Conservation (phyloP, 2,329 filamentous ascomycete species). For the Capronia coronata region DNA sequence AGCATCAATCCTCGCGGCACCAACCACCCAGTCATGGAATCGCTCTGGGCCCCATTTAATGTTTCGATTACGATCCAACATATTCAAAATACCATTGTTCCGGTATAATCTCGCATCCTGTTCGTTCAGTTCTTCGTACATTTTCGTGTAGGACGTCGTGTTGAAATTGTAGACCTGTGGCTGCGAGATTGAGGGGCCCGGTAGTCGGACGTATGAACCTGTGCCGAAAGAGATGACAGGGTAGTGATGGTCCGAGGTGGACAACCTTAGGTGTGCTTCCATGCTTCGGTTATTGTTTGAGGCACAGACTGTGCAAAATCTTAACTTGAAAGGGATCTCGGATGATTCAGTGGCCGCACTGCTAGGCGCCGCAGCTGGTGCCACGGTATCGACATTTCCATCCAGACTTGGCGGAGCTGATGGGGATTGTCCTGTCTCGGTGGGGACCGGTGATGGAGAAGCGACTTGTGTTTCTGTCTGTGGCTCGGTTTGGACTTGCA, state of each 20-base stretch:
- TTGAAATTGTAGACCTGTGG: constrained; percentile 99
- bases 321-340: constrained; percentile 67
- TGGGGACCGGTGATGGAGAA: constrained; percentile 5
- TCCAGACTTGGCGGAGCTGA: constrained; percentile 13
- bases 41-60: constrained; percentile 95
- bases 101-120: constrained; percentile 86
- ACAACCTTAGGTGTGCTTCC: constrained; percentile 94
- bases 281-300: constrained; percentile 99
- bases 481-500: not conserved
- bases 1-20: constrained; percentile 72
- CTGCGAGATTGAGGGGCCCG: constrained; percentile 82
- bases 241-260: constrained; percentile 72
- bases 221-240: constrained; percentile 99
- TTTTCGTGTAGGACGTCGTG: constrained; percentile 86
- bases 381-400: constrained; percentile 21
- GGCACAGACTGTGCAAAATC: constrained; percentile 97
- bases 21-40: constrained; percentile 95
- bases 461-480: constrained; percentile 8
- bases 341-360: constrained; percentile 13
- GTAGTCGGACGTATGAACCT: constrained; percentile 85
- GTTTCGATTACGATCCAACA: constrained; percentile 84
- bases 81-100: constrained; percentile 87
- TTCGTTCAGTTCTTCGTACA: constrained; percentile 80
- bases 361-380: constrained; percentile 16
- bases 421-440: not conserved